These are phyloP conservation scores for Aspergillus eucalypticola DNA, from an alignment of 2,329 filamentous ascomycete species.

Conservation along the genomic window DNA sequence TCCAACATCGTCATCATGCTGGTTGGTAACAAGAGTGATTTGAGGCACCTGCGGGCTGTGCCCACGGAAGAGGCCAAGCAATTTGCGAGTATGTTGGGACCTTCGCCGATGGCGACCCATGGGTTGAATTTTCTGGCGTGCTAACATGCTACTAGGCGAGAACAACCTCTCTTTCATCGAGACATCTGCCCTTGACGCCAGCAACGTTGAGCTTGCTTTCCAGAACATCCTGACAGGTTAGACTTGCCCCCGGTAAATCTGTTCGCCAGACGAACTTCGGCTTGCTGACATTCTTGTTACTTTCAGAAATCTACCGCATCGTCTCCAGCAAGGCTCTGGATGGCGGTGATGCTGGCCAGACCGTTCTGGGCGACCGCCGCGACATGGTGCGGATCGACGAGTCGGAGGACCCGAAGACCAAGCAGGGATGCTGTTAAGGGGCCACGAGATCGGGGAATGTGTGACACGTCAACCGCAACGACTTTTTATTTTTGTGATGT, in stretches of 20 bases:
- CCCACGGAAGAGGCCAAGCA: constrained; percentile 97
- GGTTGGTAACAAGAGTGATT: constrained; percentile 99
- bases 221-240: constrained; percentile 98
- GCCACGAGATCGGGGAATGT: constrained; percentile 18
- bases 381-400: constrained; percentile 83
- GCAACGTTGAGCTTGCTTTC: constrained; percentile 98
- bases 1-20: constrained; percentile 99
- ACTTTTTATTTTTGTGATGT: constrained; percentile 42
- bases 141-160: constrained; percentile 64
- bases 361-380: constrained; percentile 75
- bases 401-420: constrained; percentile 74
- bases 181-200: constrained; percentile 96
- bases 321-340: constrained; percentile 97
- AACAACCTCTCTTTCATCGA: constrained; percentile 99
- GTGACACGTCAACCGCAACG: constrained; percentile 34
- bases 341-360: constrained; percentile 77
- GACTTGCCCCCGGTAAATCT: constrained; percentile 28
- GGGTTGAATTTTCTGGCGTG: background rate
- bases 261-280: background rate
- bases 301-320: constrained; percentile 94
- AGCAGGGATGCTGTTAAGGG: constrained; percentile 53
- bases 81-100: constrained; percentile 75
- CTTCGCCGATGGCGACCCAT: background rate
- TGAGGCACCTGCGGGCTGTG: constrained; percentile 94
- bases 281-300: constrained; percentile 9